Base-by-base conservation (phyloP, 495 filamentous ascomycete species). In the Cercophora samala region DNA sequence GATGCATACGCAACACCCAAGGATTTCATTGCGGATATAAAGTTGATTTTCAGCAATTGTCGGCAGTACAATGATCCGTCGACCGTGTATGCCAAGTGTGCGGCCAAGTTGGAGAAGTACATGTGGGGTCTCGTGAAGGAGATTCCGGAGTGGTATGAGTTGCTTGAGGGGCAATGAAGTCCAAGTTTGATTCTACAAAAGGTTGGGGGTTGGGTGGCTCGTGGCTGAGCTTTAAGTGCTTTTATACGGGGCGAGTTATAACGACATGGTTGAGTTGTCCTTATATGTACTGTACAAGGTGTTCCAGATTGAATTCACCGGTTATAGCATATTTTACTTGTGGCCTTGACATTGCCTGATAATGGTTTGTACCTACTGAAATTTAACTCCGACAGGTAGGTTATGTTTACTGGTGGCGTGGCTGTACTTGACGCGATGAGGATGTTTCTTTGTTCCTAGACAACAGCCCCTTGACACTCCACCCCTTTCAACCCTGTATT, bases 71-170 rank as follows among this genome's bases (percentile, higher is more conserved):
- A 98, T 74, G 94, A 92, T 68, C 91, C 97, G 77, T 93, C 81
- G 25, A 97, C 93, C 8, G 88, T 91, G 1, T 98, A 98, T 77
- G 89, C 91, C 42, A 98, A 98, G 81, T 92, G 90, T 63, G 94
- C 94, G 8, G 94, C 90, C 75, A 93, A 93, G 78, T 77, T 98
- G 62, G 94, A 98, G 82, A 97, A 93, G 77, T 96, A 89, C 72
- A 96, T 98, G 93, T 97, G 90, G 88, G 80, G 82, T 62, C 92
- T 95, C 78, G 90, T 97, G 69, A 90, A 90, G 75, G 89, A 90
- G 68, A 90, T 97, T 62, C 94, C 94, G 3, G 94, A 98, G 83
- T 98, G 94, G 94, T 92, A 60, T 62, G 66, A 68, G 0, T 42
- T 70, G 60, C 61, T 70, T 24, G 70, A 73, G n/a, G 70, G 68